phyloP scores from a whole-genome alignment of 169 alveolate genomes.

The Plasmodium reichenowi region DNA sequence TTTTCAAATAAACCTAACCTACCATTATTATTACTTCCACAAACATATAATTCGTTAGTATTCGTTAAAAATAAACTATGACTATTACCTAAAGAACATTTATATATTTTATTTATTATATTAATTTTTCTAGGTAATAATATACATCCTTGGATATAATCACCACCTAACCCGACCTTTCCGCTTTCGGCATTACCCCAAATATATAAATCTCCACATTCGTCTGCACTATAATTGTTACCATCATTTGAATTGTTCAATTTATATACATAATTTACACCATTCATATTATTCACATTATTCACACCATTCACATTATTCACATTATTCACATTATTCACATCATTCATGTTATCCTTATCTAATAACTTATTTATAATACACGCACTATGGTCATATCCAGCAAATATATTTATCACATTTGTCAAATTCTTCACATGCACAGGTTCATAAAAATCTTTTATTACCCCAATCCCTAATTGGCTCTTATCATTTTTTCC shows the following conservation, averaged over 20 bases:
- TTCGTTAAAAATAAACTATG: slow-evolving; percentile 87
- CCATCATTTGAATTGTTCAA: slow-evolving; percentile 14
- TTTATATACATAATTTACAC: too few species aligned
- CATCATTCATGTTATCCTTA: too few species aligned
- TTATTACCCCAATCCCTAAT: slow-evolving; percentile 83
- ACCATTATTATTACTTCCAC: slow-evolving; percentile 90
- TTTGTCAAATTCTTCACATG: slow-evolving; percentile 83
- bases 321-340: too few species aligned
- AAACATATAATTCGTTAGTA: slow-evolving; percentile 83
- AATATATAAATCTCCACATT: slow-evolving; percentile 87
- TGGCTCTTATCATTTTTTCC: slow-evolving; percentile 85
- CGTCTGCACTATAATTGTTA: background rate
- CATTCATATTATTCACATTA: too few species aligned
- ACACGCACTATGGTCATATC: slow-evolving; percentile 90
- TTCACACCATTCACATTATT: background rate
- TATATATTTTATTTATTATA: slow-evolving; percentile 81
- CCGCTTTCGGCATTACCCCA: slow-evolving; percentile 92
- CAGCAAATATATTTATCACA: slow-evolving; percentile 89
- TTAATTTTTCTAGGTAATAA: slow-evolving; percentile 86
- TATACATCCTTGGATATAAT: slow-evolving; percentile 79
- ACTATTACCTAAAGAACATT: slow-evolving; percentile 85
- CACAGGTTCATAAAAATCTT: slow-evolving; percentile 86
- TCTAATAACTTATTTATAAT: slow-evolving; percentile 73
- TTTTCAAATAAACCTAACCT: slow-evolving; percentile 78
- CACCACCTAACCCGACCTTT: slow-evolving; percentile 90